A percentile compares a stretch with the other conserved stretches of the same genome.
Evolutionary conservation across 805 yeast species (phyloP).

Genomic region (Peterozyma toletana): DNA sequence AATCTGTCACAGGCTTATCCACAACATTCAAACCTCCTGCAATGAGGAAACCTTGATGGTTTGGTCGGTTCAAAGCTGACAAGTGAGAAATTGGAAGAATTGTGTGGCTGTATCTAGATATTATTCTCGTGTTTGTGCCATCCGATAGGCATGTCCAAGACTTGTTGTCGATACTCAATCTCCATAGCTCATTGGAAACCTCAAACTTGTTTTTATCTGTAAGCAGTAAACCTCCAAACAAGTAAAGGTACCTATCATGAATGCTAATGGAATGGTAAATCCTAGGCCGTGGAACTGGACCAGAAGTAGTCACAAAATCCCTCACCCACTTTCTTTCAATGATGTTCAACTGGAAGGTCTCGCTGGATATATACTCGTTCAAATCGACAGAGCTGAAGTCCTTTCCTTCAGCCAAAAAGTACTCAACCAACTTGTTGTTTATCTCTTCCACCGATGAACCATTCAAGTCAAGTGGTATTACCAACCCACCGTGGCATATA

Average conservation of each 20-base stretch:
- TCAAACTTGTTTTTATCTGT: slow-evolving; percentile 27
- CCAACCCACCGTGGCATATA: slow-evolving; percentile 63
- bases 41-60: slow-evolving; percentile 42
- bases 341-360: slow-evolving; percentile 52
- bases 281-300: slow-evolving; percentile 34
- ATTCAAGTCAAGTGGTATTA: slow-evolving; percentile 44
- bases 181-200: slow-evolving; percentile 66
- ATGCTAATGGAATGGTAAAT: slow-evolving; percentile 53
- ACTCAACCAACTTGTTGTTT: slow-evolving; percentile 26
- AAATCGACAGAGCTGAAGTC: slow-evolving; percentile 12
- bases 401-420: slow-evolving; percentile 18
- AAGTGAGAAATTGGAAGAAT: slow-evolving; percentile 33
- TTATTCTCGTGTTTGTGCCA: slow-evolving; percentile 22
- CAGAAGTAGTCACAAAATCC: slow-evolving; percentile 7
- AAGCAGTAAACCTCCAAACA: slow-evolving; percentile 59
- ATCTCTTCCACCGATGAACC: slow-evolving; percentile 32
- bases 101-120: slow-evolving; percentile 46
- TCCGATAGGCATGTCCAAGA: slow-evolving; percentile 48
- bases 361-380: slow-evolving; percentile 47
- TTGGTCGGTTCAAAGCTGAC: slow-evolving; percentile 26
- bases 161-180: slow-evolving; percentile 43
- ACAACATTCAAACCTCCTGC: slow-evolving; percentile 43
- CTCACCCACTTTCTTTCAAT: slow-evolving; percentile 54
- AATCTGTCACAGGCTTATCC: slow-evolving; percentile 24
- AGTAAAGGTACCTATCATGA: slow-evolving; percentile 40